Base-by-base conservation (phyloP, 164 flowering plant genomes). In the Malania oleifera region DNA sequence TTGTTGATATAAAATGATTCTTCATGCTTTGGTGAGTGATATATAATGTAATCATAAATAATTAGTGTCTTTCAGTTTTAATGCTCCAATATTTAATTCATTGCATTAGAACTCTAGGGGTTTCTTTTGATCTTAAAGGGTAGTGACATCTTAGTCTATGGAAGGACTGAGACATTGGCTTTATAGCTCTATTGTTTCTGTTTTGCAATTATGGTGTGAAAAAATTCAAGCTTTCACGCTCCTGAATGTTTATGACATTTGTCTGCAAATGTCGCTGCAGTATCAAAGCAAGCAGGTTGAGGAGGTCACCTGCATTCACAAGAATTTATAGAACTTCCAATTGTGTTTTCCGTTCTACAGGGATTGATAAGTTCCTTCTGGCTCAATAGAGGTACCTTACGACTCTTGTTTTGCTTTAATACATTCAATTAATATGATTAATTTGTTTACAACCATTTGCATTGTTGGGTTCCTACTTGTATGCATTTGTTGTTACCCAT, bases 221-320 rank as follows among this genome's bases (percentile, higher is more conserved):
- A 59, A 65, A 67, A 62, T 56, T 65, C 43, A 64, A 62, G 35
- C 29, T 50, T 52, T 64, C 31, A 39, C 55, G 65, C 49, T 39
- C 62, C 47, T 64, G 65, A 60, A 66, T 51, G 60, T 77, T 62
- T 51, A 58, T 77, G 78, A 75, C 66, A 67, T 64, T 64, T 74
- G 58, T 76, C 70, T 76, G 80, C 77, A 54, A 59, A 74, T 81
- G 80, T 64, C 67, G 54, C 77, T 85, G 96, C 96, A 85, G 96
- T 77, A 74, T 71, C 71, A 73, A 73, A 77, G 70, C 75, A 71
- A 73, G 78, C 82, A 80, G 80, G 81, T 80, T 83, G 83, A 71
- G 73, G 84, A 75, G 70, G 68, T 72, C 61, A 51, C 55, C 61
- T 67, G 69, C 70, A 46, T 55, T 34, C 34, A 60, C 66, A 49